Percentiles rank a stretch among this genome's conserved stretches.
Evolutionary conservation across 345 rosid species (phyloP).

Genomic region (Citrus inodora): DNA sequence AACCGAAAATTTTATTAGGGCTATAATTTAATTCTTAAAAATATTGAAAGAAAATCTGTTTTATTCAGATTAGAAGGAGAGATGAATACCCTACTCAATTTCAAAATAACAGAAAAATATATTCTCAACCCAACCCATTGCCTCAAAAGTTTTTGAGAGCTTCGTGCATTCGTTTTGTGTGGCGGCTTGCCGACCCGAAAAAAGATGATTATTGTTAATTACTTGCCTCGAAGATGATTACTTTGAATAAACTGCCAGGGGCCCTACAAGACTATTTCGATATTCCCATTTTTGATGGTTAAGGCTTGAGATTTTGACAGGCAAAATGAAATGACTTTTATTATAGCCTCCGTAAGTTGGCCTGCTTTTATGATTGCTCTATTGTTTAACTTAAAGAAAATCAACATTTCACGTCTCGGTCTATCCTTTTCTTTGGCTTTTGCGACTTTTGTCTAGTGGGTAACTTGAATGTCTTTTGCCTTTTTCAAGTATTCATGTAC

Average conservation of each 20-base stretch:
- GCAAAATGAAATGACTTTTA: neutral
- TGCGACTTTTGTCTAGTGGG: neutral
- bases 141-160: neutral
- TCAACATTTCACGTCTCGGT: neutral
- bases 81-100: too few species aligned
- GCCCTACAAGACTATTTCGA: neutral
- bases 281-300: neutral
- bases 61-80: too few species aligned
- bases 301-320: neutral
- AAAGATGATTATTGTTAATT: neutral
- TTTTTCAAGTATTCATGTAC: too few species aligned
- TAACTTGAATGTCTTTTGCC: neutral
- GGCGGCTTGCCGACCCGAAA: neutral
- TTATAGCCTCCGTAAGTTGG: neutral
- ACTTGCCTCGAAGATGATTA: neutral
- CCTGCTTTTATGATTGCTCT: neutral
- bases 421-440: neutral
- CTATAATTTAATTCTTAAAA: too few species aligned
- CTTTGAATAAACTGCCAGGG: neutral
- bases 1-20: too few species aligned
- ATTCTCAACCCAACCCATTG: too few species aligned
- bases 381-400: neutral
- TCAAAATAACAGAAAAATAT: too few species aligned
- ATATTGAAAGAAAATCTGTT: too few species aligned
- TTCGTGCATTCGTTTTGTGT: neutral